Conservation (phyloP, 2,329 filamentous ascomycete species). For the Aspergillus sp. region DNA sequence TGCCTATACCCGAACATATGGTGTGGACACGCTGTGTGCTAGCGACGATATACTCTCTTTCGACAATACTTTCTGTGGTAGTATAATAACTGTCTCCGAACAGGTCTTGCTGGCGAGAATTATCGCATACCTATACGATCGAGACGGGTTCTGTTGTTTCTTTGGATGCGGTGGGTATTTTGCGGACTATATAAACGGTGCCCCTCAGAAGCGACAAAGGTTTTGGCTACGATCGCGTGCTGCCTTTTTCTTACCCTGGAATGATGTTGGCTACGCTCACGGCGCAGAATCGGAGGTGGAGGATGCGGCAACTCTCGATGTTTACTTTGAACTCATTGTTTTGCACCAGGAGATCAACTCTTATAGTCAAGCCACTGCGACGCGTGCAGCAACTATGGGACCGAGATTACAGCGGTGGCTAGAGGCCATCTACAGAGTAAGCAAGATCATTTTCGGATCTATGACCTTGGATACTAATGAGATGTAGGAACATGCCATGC, state of each 20-base stretch:
- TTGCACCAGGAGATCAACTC: conserved; percentile 14
- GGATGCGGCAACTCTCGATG: conserved; percentile 8
- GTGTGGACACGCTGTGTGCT: conserved; percentile 8
- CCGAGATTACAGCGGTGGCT: neutral
- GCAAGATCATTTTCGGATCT: neutral
- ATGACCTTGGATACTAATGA: neutral
- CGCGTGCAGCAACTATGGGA: neutral
- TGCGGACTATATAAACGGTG: conserved; percentile 5
- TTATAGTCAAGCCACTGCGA: neutral
- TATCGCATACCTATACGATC: conserved; percentile 12
- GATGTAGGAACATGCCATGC: neutral
- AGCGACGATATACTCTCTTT: conserved; percentile 1
- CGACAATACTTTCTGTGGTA: neutral
- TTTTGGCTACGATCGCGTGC: conserved; percentile 12
- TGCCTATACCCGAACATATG: neutral
- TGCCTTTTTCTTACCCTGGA: conserved; percentile 2
- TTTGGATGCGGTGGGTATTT: conserved; percentile 14
- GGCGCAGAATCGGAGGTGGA: neutral
- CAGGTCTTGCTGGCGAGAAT: conserved; percentile 12
- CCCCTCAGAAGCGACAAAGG: neutral
- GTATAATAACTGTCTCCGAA: neutral
- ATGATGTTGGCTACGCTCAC: neutral
- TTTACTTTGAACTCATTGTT: conserved; percentile 12
- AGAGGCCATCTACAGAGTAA: conserved; percentile 5
- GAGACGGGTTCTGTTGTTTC: conserved; percentile 13